These are phyloP conservation scores for Bretziella fagacearum DNA, from an alignment of 2,329 filamentous ascomycete genomes.

Conservation along the genomic window DNA sequence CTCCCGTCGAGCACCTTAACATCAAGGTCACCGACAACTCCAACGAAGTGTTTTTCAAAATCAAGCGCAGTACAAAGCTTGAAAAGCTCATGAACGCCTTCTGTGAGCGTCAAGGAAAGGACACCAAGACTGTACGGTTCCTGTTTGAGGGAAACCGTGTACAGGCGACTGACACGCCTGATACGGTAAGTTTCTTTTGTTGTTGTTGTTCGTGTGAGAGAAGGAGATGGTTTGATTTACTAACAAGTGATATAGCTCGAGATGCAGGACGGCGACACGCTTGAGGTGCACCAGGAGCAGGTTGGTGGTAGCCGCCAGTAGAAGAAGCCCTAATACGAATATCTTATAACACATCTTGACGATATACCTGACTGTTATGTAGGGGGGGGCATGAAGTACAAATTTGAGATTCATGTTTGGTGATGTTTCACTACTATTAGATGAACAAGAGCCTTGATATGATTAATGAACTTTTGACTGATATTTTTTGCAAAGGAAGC, in stretches of 20 bases:
- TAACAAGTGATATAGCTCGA: constrained; percentile 50
- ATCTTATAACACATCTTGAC: neutral
- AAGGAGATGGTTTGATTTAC: neutral
- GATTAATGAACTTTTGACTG: no score
- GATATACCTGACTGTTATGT: neutral
- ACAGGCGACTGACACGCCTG: constrained; percentile 74
- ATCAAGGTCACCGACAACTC: constrained; percentile 99
- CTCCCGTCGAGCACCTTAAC: constrained; percentile 69
- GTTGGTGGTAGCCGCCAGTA: constrained; percentile 48
- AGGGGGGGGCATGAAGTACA: neutral
- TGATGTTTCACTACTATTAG: no score
- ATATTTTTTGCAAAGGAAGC: no score
- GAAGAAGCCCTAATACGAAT: neutral
- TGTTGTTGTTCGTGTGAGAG: neutral
- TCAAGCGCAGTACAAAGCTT: constrained; percentile 88
- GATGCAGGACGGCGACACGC: constrained; percentile 88
- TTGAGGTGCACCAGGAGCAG: constrained; percentile 97
- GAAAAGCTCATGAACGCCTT: constrained; percentile 98
- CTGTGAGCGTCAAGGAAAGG: constrained; percentile 90
- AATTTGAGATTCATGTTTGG: neutral
- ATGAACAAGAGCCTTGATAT: no score
- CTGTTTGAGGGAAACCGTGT: constrained; percentile 93
- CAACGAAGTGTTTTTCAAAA: constrained; percentile 99
- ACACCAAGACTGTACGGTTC: constrained; percentile 69
- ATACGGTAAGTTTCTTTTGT: constrained; percentile 49